Base-by-base conservation (phyloP, 2,329 filamentous ascomycete species). In the Colletotrichum sp. region DNA sequence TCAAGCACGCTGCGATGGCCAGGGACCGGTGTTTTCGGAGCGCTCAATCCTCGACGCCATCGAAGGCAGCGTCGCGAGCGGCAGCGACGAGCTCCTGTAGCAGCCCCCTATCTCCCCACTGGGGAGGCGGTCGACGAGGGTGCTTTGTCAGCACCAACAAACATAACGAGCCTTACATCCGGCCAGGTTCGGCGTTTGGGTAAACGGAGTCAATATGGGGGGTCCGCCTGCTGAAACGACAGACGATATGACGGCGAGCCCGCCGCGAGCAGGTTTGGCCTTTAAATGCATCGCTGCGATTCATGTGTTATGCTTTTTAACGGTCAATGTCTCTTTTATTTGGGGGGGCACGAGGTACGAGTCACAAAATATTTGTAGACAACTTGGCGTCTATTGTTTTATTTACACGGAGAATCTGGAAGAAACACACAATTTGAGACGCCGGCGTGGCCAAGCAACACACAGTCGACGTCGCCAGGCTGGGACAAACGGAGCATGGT, bases 1-100 rank as follows among this genome's bases (percentile, higher is more conserved):
- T 21, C 87, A 91, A 80, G 95, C 95, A 21, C 92, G 93, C 81
- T 98, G 96, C 83, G 95, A 98, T 84, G 96, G 96, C 3, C 93
- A 95, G 82, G 94, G 96, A 0, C 96, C 96, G 3, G 96, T 97
- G 55, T 98, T 98, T 80, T 93, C 94, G 77, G 96, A 98, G 84
- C 87, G 90, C 28, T 91, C 92, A 60, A 93, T 99, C 18, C 84
- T 92, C 59, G 87, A 89, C 77, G 95, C 95, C 18, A 96, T 99
- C 78, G 91, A 95, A 83, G 90, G 94, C 80, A 96, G 95, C 81
- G 93, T 94, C 34, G 92, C 93, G 26, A 93, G 92, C 79, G 94
- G 94, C 21, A 94, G 92, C 62, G 95, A 98, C 84, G 95, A 97
- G 83, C 88, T 98, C 76, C 80, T 90, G 63, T 89, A 80, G 82